Percentiles rank a stretch among this genome's conserved stretches.
These are phyloP conservation scores for Rhododendron henanense DNA, from an alignment of 148 eudicot species.

Conservation along the genomic window DNA sequence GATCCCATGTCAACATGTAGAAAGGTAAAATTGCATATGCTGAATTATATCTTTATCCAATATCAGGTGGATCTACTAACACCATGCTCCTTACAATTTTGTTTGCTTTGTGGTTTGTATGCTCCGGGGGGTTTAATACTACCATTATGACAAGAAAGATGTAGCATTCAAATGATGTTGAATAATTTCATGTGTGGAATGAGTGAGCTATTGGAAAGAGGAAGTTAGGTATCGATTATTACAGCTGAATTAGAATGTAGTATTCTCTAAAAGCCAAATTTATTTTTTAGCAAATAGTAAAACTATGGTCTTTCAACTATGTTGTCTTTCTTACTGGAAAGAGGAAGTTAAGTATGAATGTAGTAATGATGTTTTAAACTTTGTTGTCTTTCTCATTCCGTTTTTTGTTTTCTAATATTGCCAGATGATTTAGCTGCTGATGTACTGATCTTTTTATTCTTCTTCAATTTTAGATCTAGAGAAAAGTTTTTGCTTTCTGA, in stretches of 20 bases:
- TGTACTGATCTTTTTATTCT: conserved; percentile 3
- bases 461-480: conserved; percentile 47
- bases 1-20: conserved; percentile 98
- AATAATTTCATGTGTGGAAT: not conserved
- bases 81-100: not conserved
- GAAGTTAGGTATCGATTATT: not conserved
- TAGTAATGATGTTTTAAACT: not conserved
- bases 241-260: not conserved
- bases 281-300: not conserved
- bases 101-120: not conserved
- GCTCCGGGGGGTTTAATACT: not conserved
- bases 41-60: not conserved
- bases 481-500: conserved; percentile 64
- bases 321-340: too few species aligned
- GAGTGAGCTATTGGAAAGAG: not conserved
- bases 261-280: not conserved
- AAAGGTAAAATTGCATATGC: conserved; percentile 46
- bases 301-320: not conserved
- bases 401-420: not conserved
- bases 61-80: not conserved
- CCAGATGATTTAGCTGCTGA: conserved; percentile 4
- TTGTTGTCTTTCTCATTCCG: not conserved
- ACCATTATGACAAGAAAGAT: not conserved
- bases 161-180: not conserved
- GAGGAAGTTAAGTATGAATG: not conserved